Conservation (phyloP, 2,329 filamentous ascomycete genomes). For the Fusarium sp. region DNA sequence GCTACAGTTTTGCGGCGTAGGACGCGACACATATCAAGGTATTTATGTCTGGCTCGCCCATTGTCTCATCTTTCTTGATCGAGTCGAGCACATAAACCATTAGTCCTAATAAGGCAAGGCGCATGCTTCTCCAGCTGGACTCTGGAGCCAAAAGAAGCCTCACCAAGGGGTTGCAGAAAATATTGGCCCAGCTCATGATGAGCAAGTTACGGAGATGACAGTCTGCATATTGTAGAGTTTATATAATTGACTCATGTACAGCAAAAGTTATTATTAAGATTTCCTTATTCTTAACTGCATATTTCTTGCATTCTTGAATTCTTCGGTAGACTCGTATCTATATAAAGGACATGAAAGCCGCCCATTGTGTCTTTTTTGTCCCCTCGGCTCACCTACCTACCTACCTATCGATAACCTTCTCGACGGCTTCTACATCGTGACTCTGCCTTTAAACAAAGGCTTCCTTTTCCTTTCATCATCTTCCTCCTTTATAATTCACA, state of each 20-base stretch:
- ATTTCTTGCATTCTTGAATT: no score
- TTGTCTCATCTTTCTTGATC: conserved; percentile 1
- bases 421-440: conserved; percentile 24
- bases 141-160: neutral
- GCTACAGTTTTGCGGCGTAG: no score
- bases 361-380: no score
- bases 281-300: no score
- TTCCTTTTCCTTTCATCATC: conserved; percentile 9
- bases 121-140: conserved; percentile 11
- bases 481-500: neutral
- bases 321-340: no score
- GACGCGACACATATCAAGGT: neutral
- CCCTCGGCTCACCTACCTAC: no score
- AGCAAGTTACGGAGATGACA: no score
- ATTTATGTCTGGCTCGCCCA: conserved; percentile 3
- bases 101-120: conserved; percentile 15
- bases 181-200: no score
- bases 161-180: neutral
- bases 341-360: no score
- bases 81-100: neutral
- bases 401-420: conserved; percentile 14
- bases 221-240: no score
- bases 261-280: no score
- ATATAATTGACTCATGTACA: no score
- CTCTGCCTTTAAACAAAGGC: conserved; percentile 15